Conservation (phyloP, 1,284 basidiomycete species). For the Puccinia hordei region DNA sequence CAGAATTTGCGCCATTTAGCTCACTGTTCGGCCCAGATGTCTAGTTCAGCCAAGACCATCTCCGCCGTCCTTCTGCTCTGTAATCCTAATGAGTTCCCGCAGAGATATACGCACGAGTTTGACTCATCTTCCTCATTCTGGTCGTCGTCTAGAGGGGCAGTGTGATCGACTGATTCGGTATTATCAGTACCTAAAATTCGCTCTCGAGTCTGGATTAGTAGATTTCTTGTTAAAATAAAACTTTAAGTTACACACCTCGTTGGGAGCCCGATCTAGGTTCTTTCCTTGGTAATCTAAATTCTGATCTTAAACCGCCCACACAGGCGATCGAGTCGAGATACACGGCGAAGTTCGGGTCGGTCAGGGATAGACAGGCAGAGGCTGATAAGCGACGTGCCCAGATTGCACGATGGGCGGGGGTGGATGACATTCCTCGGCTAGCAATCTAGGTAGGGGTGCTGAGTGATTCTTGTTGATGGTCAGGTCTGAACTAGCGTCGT, state of each 20-base stretch:
- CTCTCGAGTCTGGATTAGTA: background rate
- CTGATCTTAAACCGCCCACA: conserved; percentile 26
- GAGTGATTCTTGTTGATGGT: too few species aligned
- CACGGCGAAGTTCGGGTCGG: conserved; percentile 39
- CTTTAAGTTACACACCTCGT: background rate
- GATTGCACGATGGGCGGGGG: conserved; percentile 26
- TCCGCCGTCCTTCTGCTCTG: conserved; percentile 73
- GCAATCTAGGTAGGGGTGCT: background rate
- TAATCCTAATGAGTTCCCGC: conserved; percentile 91
- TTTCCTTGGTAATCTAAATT: conserved; percentile 46
- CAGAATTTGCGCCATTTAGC: conserved; percentile 51
- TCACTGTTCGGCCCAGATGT: conserved; percentile 81
- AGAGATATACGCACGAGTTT: conserved; percentile 76
- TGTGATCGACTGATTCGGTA: conserved; percentile 27
- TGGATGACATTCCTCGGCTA: background rate
- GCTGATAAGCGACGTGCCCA: conserved; percentile 45
- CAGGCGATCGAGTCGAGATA: conserved; percentile 46
- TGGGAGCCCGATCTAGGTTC: background rate
- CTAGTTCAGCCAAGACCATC: conserved; percentile 79
- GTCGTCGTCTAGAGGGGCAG: background rate
- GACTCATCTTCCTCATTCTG: conserved; percentile 41
- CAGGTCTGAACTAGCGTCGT: background rate
- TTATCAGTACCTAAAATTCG: background rate
- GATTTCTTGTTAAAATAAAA: background rate
- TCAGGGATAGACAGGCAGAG: conserved; percentile 41